Evolutionary conservation across 805 yeast genomes (phyloP), one percentile per base, ranked within the genome.

Genomic region (Torulaspora quercuum): DNA sequence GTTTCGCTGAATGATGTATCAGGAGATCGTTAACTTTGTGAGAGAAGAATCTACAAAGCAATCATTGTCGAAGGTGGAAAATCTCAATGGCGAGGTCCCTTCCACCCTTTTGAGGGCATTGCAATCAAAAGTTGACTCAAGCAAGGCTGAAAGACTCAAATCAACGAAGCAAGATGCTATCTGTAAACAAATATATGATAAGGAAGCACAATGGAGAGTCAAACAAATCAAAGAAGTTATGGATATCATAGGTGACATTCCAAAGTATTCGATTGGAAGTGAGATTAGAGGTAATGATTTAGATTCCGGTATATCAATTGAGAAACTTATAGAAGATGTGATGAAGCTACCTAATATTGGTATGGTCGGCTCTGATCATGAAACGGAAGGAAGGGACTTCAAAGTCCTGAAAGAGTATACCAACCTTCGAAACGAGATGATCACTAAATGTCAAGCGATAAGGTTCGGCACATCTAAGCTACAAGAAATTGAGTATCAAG

Each of bases 201-300:
- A 41, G 11, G 55, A 54, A 35, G 19, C 38, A 5, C 41, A 45
- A 11, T 35, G 42, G 36, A 48, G 42, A 17, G 15, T 35, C 20
- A 30, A 42, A 5, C 49, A 48, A 37, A 25, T 53, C n/a, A 27
- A 41, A 15, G 36, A 41, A 7, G 43, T 55, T 2, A 41, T 39
- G 22, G 51, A 50, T n/a, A 12, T 35, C 5, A 42, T 53, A 7
- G 55, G 57, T n/a, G 61, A 53, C 29, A 35, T 55, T 21, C 61
- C 56, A 2, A 45, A 44, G 12, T 45, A 52, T 27, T 25, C 45
- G 7, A 38, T 55, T 7, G 59, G 59, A 7, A 42, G 42, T 4
- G 50, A 50, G 28, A 22, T 53, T 10, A 33, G 41, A 26, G 36
- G 25, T 6, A 27, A 37, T 7, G 35, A 30, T 11, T 31, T 29